Conservation (phyloP, 2,329 filamentous ascomycete species). For the Trichophyton schoenleinii region DNA sequence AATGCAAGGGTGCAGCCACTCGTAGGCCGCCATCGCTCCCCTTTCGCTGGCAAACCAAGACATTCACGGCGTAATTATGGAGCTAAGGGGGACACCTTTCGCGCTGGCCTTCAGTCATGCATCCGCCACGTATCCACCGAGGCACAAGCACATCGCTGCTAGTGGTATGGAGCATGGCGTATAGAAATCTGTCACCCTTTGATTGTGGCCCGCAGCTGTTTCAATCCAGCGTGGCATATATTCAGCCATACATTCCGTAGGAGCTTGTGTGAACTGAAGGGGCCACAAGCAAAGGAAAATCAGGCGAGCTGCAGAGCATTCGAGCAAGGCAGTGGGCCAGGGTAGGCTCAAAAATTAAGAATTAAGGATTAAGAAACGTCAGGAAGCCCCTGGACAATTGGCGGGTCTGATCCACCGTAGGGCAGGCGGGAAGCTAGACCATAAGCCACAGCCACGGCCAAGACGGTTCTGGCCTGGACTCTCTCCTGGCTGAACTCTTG, state of each 20-base stretch:
- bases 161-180: neutral
- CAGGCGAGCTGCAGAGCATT: neutral
- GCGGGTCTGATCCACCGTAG: neutral
- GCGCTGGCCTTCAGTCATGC: neutral
- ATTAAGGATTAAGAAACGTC: neutral
- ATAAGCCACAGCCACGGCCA: conserved; percentile 3
- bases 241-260: neutral
- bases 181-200: neutral
- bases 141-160: neutral
- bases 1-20: neutral
- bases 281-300: neutral
- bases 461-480: neutral
- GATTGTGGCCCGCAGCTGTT: neutral
- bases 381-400: neutral
- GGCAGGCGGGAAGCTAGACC: neutral
- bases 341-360: neutral
- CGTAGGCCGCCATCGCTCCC: neutral
- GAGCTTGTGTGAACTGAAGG: neutral
- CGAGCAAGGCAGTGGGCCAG: neutral
- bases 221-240: neutral
- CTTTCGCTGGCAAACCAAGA: neutral
- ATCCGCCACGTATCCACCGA: conserved; percentile 1
- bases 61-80: neutral
- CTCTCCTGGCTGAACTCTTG: neutral
- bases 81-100: neutral